Conservation (phyloP, 2,329 filamentous ascomycete genomes). For the Westerdykella aurantiaca region DNA sequence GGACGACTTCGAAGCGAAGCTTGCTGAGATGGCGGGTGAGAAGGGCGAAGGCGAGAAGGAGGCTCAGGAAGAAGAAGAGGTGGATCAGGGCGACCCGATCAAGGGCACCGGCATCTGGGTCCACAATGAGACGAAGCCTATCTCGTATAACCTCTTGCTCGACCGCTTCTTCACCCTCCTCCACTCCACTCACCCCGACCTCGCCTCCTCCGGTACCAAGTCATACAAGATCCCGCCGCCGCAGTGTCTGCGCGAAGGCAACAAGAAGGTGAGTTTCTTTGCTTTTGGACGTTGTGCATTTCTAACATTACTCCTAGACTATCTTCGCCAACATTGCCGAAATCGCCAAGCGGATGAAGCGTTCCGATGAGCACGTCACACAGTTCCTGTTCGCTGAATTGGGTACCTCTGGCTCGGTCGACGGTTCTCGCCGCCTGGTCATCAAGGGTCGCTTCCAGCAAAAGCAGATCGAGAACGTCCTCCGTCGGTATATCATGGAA, state of each 20-base stretch:
- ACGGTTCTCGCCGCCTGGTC: slow-evolving; percentile 85
- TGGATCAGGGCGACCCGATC: slow-evolving; percentile 69
- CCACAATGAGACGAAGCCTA: slow-evolving; percentile 69
- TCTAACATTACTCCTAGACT: slow-evolving; percentile 52
- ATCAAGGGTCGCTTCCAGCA: slow-evolving; percentile 99
- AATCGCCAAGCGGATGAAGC: slow-evolving; percentile 99
- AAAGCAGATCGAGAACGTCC: slow-evolving; percentile 97
- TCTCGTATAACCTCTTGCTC: slow-evolving; percentile 81
- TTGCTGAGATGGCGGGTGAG: slow-evolving; percentile 54
- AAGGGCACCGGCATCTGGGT: slow-evolving; percentile 85
- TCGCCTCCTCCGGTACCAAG: slow-evolving; percentile 80
- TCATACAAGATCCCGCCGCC: slow-evolving; percentile 99
- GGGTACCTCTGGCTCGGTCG: slow-evolving; percentile 93
- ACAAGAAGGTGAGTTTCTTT: slow-evolving; percentile 56
- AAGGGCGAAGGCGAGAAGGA: slow-evolving; percentile 45
- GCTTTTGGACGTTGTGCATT: not conserved
- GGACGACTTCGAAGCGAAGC: slow-evolving; percentile 62
- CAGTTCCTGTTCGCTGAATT: slow-evolving; percentile 96
- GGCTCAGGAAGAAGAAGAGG: slow-evolving; percentile 49
- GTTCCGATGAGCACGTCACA: slow-evolving; percentile 94
- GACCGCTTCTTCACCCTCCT: slow-evolving; percentile 91
- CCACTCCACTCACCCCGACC: slow-evolving; percentile 93
- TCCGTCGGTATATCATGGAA: slow-evolving; percentile 94
- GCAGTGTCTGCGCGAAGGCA: slow-evolving; percentile 98
- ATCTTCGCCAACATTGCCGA: slow-evolving; percentile 99